Percentiles rank a stretch among this genome's conserved stretches.
Evolutionary conservation across 148 eudicot species (phyloP).

Genomic region (Camellia sinensis): DNA sequence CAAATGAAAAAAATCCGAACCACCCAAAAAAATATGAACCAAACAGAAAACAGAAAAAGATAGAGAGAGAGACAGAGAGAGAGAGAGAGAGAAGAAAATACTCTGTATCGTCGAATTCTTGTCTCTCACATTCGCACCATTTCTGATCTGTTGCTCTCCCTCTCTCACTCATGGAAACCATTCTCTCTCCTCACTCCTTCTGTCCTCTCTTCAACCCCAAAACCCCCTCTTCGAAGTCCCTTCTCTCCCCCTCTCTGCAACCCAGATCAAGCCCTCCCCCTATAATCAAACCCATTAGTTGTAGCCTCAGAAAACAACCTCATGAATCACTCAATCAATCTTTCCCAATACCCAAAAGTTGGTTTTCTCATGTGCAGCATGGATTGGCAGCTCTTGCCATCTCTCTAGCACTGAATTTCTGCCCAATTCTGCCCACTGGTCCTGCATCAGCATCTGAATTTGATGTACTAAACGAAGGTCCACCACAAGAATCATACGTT

Average conservation of each 20-base stretch:
- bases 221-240: slow-evolving; percentile 24
- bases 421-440: slow-evolving; percentile 41
- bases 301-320: slow-evolving; percentile 45
- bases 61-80: background rate
- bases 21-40: slow-evolving; percentile 39
- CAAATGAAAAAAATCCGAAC: slow-evolving; percentile 39
- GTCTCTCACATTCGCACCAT: slow-evolving; percentile 22
- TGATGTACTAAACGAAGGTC: slow-evolving; percentile 79
- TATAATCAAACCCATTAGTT: slow-evolving; percentile 46
- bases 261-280: slow-evolving; percentile 35
- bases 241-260: slow-evolving; percentile 18
- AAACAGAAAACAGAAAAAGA: slow-evolving; percentile 12
- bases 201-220: slow-evolving; percentile 48
- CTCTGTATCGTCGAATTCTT: slow-evolving; percentile 17
- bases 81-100: background rate
- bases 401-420: slow-evolving; percentile 68
- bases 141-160: slow-evolving; percentile 17
- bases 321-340: slow-evolving; percentile 27
- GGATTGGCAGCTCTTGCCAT: slow-evolving; percentile 84
- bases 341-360: slow-evolving; percentile 39
- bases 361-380: slow-evolving; percentile 63
- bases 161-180: slow-evolving; percentile 68
- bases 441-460: slow-evolving; percentile 79
- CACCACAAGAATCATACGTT: slow-evolving; percentile 77
- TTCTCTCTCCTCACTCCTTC: slow-evolving; percentile 68